A percentile compares a stretch with the other conserved stretches of the same genome.
These are phyloP conservation scores for Boletus albobrunnescens DNA, from an alignment of 1,284 basidiomycete genomes.

Conservation along the genomic window DNA sequence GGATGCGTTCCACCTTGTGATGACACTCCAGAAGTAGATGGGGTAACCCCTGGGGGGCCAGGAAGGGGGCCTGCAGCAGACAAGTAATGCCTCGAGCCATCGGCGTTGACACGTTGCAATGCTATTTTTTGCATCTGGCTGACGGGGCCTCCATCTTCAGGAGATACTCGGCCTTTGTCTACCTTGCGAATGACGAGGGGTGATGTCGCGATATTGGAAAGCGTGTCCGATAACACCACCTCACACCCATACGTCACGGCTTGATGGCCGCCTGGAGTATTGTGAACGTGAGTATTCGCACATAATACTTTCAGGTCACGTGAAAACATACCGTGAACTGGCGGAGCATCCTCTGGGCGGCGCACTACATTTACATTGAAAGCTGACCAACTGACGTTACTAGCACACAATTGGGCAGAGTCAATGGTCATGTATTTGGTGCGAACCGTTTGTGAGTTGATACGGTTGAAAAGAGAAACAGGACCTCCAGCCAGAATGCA, in stretches of 20 bases:
- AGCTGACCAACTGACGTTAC: constrained; percentile 87
- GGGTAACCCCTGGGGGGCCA: constrained; percentile 62
- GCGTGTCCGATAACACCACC: constrained; percentile 79
- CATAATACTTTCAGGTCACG: constrained; percentile 45
- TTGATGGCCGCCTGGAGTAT: constrained; percentile 56
- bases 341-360: constrained; percentile 54
- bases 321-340: constrained; percentile 53
- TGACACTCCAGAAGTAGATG: constrained; percentile 64
- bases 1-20: constrained; percentile 77
- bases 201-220: constrained; percentile 82
- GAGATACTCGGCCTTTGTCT: constrained; percentile 81
- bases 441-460: constrained; percentile 94
- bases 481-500: constrained; percentile 87
- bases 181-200: constrained; percentile 89
- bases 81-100: constrained; percentile 76
- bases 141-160: constrained; percentile 84
- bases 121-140: constrained; percentile 97
- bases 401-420: constrained; percentile 77
- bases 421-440: constrained; percentile 96
- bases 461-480: constrained; percentile 94
- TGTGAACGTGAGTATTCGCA: constrained; percentile 40
- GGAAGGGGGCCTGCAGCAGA: constrained; percentile 81
- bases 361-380: constrained; percentile 86
- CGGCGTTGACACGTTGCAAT: constrained; percentile 76
- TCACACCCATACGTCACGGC: constrained; percentile 91